Percentiles rank a stretch among this genome's conserved stretches.
phyloP scores from a whole-genome alignment of 306 rosid species.

The Quercus rubra region DNA sequence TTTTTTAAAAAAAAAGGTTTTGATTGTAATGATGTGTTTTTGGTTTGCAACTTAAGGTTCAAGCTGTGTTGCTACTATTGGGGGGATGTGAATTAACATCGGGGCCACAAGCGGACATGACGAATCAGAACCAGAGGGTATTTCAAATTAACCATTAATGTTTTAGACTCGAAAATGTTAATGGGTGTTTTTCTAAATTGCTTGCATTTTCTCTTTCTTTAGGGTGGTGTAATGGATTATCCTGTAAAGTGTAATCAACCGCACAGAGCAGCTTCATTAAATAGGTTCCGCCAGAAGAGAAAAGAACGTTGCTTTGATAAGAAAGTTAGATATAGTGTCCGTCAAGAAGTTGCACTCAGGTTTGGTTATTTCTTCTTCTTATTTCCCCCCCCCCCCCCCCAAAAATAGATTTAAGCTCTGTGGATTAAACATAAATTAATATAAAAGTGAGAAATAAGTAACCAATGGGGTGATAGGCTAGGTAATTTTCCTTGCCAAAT shows the following conservation, averaged over 20 bases:
- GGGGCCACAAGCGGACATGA: conserved; percentile 47
- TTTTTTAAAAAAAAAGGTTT: neutral
- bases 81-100: conserved; percentile 75
- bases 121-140: conserved; percentile 64
- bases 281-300: conserved; percentile 88
- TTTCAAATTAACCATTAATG: conserved; percentile 2
- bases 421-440: neutral
- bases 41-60: conserved; percentile 55
- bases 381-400: neutral
- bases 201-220: conserved; percentile 21
- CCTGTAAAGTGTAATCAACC: conserved; percentile 70
- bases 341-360: conserved; percentile 99
- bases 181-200: conserved; percentile 1
- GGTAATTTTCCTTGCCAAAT: neutral
- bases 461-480: neutral
- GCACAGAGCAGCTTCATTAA: conserved; percentile 79
- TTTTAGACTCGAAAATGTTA: neutral
- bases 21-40: neutral
- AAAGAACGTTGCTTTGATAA: conserved; percentile 89
- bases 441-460: neutral
- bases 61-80: conserved; percentile 73
- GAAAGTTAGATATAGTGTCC: conserved; percentile 94
- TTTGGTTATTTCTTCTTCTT: conserved; percentile 16
- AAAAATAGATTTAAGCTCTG: neutral
- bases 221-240: conserved; percentile 48